Percentiles rank a stretch among this genome's conserved stretches.
phyloP scores from a whole-genome alignment of 495 filamentous ascomycete species.

The Pseudoneurospora amorphoporcata region DNA sequence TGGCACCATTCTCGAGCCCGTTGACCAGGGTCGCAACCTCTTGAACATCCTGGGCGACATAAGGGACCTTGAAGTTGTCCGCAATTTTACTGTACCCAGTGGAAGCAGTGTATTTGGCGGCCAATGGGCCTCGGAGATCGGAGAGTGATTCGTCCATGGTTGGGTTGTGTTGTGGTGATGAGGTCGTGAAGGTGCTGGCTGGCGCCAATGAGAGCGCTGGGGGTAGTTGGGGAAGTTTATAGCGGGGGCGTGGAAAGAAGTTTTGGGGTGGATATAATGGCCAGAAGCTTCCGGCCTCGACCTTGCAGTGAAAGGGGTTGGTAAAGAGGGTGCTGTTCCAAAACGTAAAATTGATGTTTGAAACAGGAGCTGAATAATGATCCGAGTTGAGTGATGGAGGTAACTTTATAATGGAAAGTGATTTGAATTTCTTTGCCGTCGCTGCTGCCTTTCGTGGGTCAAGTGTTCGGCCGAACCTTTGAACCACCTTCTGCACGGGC shows the following conservation, averaged over 20 bases:
- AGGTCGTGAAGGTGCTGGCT: constrained; percentile 1
- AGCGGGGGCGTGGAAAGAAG: constrained; percentile 6
- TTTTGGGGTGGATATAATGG: constrained; percentile 3
- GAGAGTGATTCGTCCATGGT: constrained; percentile 11
- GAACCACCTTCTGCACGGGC: neutral
- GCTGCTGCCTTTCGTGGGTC: neutral
- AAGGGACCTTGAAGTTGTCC: constrained; percentile 32
- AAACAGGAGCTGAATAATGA: neutral
- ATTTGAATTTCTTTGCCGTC: neutral
- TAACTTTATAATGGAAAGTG: neutral
- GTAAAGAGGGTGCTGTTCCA: neutral
- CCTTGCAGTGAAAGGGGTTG: neutral
- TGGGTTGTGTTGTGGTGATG: constrained; percentile 1
- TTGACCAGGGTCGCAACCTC: constrained; percentile 50
- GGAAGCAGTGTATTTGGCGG: constrained; percentile 17
- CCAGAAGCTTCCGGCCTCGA: neutral
- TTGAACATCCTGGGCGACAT: constrained; percentile 51
- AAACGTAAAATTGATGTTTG: neutral
- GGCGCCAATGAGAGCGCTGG: neutral
- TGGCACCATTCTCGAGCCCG: constrained; percentile 45
- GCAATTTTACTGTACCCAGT: constrained; percentile 24
- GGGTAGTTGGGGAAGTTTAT: neutral
- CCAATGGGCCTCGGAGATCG: constrained; percentile 2
- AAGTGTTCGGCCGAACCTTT: neutral
- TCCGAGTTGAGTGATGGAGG: neutral